These are phyloP conservation scores for Alternaria burnsii DNA, from an alignment of 2,329 filamentous ascomycete genomes.

Conservation along the genomic window DNA sequence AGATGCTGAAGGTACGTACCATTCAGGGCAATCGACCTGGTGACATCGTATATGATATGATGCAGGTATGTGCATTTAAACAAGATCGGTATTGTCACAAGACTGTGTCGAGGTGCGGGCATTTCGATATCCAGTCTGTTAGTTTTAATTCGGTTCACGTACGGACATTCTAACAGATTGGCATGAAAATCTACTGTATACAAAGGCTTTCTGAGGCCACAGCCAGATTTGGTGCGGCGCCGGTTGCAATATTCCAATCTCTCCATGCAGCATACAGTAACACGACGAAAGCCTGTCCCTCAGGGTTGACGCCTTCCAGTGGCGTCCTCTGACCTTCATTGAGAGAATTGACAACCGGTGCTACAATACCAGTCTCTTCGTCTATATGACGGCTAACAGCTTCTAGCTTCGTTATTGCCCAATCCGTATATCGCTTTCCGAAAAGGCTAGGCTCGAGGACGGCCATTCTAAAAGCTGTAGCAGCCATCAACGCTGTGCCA, in stretches of 20 bases:
- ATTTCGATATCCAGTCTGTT: background rate
- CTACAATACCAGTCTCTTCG: conserved; percentile 47
- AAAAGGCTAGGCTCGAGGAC: conserved; percentile 52
- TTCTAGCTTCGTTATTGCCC: conserved; percentile 55
- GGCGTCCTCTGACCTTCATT: conserved; percentile 45
- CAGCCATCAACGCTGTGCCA: conserved; percentile 58
- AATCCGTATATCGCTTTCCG: conserved; percentile 47
- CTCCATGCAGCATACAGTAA: conserved; percentile 55
- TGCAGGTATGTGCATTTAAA: background rate
- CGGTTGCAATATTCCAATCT: conserved; percentile 41
- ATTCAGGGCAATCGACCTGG: background rate
- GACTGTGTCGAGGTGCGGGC: background rate
- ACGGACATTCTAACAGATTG: background rate
- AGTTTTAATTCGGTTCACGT: background rate
- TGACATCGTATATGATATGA: background rate
- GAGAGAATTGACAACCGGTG: conserved; percentile 56
- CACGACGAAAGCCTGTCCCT: conserved; percentile 57
- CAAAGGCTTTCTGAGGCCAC: background rate
- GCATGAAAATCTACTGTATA: background rate
- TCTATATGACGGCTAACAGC: conserved; percentile 50
- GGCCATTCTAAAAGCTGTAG: conserved; percentile 58
- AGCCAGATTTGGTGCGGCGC: background rate
- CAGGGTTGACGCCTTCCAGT: conserved; percentile 46
- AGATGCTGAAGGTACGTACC: background rate
- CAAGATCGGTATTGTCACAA: background rate